Evolutionary conservation across 2,329 filamentous ascomycete genomes (phyloP).

Genomic region (Didymella glomerata): DNA sequence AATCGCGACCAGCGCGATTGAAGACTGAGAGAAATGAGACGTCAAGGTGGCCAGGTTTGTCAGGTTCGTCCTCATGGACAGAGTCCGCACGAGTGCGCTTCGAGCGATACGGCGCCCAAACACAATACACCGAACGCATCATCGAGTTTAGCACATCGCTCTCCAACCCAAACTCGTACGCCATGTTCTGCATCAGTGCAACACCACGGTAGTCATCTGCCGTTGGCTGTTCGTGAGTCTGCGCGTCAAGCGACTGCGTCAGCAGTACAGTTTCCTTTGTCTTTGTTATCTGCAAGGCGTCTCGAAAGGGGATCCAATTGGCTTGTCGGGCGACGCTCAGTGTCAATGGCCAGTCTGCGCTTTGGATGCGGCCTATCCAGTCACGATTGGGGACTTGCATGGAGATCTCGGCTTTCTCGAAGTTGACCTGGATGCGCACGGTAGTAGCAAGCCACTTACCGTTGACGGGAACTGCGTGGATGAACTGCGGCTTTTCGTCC

Average conservation of each 20-base stretch:
- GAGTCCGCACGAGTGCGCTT: not conserved
- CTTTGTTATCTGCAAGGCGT: not conserved
- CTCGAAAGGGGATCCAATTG: not conserved
- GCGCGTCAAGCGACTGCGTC: slow-evolving; percentile 5
- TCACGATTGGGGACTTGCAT: slow-evolving; percentile 15
- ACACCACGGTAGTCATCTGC: not conserved
- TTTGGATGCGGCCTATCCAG: slow-evolving; percentile 1
- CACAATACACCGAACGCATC: slow-evolving; percentile 8
- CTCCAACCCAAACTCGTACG: slow-evolving; percentile 3
- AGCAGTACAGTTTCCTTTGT: not conserved
- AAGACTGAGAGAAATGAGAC: not conserved
- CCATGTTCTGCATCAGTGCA: not conserved
- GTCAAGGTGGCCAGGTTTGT: not conserved
- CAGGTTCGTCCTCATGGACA: not conserved
- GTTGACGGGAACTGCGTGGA: not conserved
- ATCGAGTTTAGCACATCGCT: slow-evolving; percentile 2
- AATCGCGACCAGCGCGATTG: not conserved
- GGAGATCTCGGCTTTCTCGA: slow-evolving; percentile 2
- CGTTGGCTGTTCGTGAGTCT: not conserved
- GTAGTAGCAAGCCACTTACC: slow-evolving; percentile 14
- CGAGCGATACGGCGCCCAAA: slow-evolving; percentile 5
- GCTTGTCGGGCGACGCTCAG: too few species aligned
- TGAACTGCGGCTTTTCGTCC: slow-evolving; percentile 2
- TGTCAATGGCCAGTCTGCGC: too few species aligned
- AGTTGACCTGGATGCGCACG: slow-evolving; percentile 11